These are phyloP conservation scores for Monosporascus cannonballus DNA, from an alignment of 2,329 filamentous ascomycete genomes.

Conservation along the genomic window DNA sequence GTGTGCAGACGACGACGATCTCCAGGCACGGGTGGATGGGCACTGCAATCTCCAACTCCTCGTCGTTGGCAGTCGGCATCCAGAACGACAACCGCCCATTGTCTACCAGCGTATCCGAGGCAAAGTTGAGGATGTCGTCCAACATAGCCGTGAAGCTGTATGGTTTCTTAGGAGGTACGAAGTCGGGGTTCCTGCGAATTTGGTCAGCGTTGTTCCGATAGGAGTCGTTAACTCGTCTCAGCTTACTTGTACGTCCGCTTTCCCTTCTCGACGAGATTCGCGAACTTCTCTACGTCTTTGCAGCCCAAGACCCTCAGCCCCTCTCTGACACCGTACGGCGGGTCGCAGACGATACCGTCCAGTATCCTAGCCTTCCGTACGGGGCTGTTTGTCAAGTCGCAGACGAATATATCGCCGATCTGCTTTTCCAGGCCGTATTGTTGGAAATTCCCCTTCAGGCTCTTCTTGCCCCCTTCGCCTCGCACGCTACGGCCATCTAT, in stretches of 20 bases:
- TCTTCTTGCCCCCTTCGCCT: conserved; percentile 54
- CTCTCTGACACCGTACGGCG: conserved; percentile 91
- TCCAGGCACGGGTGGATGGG: conserved; percentile 72
- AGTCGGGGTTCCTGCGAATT: conserved; percentile 13
- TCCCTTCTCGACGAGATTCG: conserved; percentile 61
- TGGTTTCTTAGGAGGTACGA: conserved; percentile 70
- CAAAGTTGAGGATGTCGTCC: conserved; percentile 82
- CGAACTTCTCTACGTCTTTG: conserved; percentile 56
- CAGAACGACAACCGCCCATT: conserved; percentile 82
- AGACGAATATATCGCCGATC: conserved; percentile 74
- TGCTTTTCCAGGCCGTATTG: conserved; percentile 67
- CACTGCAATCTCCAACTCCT: conserved; percentile 68
- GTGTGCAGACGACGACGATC: conserved; percentile 70
- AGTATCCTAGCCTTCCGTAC: conserved; percentile 50
- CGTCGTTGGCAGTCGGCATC: conserved; percentile 88
- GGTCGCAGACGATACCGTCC: conserved; percentile 91
- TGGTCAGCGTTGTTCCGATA: conserved; percentile 4
- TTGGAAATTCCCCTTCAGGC: conserved; percentile 64
- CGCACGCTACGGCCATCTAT: conserved; percentile 88
- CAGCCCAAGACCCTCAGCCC: conserved; percentile 82
- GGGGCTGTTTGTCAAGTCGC: conserved; percentile 84
- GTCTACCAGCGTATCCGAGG: conserved; percentile 68
- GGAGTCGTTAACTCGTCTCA: background rate
- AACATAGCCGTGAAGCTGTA: conserved; percentile 91
- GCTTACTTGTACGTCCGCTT: conserved; percentile 62